phyloP scores from a whole-genome alignment of 345 rosid genomes.

The Populus ilicifolia region DNA sequence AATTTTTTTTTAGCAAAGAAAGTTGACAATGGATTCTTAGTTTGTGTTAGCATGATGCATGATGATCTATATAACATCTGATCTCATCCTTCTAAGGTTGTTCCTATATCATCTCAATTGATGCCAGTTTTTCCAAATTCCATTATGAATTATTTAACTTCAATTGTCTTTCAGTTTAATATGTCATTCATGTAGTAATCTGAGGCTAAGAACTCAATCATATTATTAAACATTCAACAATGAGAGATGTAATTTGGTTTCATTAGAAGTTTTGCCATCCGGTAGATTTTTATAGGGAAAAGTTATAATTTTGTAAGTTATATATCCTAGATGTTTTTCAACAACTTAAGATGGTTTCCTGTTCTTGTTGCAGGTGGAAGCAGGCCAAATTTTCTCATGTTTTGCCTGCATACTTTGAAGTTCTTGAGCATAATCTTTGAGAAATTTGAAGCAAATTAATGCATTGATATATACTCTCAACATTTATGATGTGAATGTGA shows the following conservation, averaged over 20 bases:
- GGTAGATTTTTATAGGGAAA: background rate
- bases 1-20: background rate
- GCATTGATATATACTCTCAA: background rate
- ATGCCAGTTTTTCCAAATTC: background rate
- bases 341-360: background rate
- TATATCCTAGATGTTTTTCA: background rate
- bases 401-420: background rate
- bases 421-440: background rate
- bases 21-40: background rate
- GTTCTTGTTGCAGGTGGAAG: slow-evolving; percentile 18
- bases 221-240: background rate
- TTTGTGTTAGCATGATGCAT: background rate
- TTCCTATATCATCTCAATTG: background rate
- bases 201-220: background rate
- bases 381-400: background rate
- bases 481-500: background rate
- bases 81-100: background rate
- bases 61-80: background rate
- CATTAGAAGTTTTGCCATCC: background rate
- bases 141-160: background rate
- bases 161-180: background rate
- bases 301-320: background rate
- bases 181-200: background rate
- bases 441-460: background rate
- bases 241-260: background rate